Evolutionary conservation across 352 stramenopile species (phyloP).

Genomic region (Plasmopara halstedii): DNA sequence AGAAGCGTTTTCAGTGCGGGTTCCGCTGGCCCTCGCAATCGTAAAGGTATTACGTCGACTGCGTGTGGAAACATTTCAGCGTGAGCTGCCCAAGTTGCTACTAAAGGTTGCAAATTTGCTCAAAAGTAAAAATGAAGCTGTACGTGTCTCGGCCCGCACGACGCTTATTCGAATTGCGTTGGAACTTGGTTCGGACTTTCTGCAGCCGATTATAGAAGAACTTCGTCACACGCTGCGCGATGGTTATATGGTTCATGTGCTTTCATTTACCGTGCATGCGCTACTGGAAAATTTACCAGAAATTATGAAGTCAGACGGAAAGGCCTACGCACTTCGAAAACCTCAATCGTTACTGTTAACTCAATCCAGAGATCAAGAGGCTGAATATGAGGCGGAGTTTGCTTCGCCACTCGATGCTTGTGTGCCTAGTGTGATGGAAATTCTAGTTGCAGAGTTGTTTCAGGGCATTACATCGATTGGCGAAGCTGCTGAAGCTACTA

Average conservation of each 20-base stretch:
- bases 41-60: conserved; percentile 96
- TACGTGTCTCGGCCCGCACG: conserved; percentile 86
- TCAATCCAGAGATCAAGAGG: conserved; percentile 20
- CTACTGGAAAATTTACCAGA: conserved; percentile 73
- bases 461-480: conserved; percentile 36
- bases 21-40: conserved; percentile 91
- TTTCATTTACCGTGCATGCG: conserved; percentile 81
- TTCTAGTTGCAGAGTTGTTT: conserved; percentile 79
- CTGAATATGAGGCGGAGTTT: conserved; percentile 22
- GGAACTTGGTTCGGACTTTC: conserved; percentile 80
- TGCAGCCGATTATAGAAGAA: conserved; percentile 81
- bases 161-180: conserved; percentile 94
- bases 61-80: conserved; percentile 83
- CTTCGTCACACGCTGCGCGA: conserved; percentile 76
- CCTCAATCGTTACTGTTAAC: conserved; percentile 14
- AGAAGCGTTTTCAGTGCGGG: conserved; percentile 63
- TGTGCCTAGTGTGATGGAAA: conserved; percentile 73
- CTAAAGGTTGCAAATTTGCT: conserved; percentile 84
- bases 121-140: conserved; percentile 89
- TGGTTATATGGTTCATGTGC: conserved; percentile 80
- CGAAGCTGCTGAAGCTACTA: conserved; percentile 26
- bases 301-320: conserved; percentile 37
- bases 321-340: conserved; percentile 19
- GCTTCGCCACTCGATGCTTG: conserved; percentile 68
- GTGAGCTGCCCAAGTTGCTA: conserved; percentile 92